phyloP scores from a whole-genome alignment of 2,329 filamentous ascomycete genomes.

The Ophiocordyceps robertsii region DNA sequence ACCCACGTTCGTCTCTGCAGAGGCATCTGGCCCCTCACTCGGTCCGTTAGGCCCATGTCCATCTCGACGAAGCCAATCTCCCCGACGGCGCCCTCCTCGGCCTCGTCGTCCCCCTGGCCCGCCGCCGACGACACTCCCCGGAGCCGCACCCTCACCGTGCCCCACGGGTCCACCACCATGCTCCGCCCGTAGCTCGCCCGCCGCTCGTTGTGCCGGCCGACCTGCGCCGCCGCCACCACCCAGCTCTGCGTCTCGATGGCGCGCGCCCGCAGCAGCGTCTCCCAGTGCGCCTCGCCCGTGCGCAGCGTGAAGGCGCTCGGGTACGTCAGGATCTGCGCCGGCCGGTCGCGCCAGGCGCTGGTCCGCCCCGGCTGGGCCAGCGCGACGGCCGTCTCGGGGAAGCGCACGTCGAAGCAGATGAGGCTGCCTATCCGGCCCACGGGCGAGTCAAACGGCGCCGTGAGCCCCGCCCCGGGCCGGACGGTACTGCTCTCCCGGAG shows the following conservation, averaged over 20 bases:
- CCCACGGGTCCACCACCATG: conserved; percentile 81
- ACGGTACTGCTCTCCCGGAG: conserved; percentile 44
- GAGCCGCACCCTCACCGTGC: conserved; percentile 54
- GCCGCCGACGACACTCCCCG: conserved; percentile 38
- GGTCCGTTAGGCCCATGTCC: conserved; percentile 31
- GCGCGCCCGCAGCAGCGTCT: conserved; percentile 59
- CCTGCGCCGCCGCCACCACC: conserved; percentile 74
- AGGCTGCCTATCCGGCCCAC: conserved; percentile 65
- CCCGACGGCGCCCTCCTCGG: conserved; percentile 25
- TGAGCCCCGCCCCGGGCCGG: conserved; percentile 50
- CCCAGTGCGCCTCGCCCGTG: conserved; percentile 80
- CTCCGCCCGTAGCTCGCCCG: conserved; percentile 75
- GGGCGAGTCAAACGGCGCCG: conserved; percentile 57
- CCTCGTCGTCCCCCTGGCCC: conserved; percentile 12
- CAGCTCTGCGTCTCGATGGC: conserved; percentile 86
- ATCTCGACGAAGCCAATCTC: conserved; percentile 43
- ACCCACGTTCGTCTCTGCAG: conserved; percentile 36
- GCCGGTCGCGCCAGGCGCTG: conserved; percentile 16
- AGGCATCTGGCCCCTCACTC: conserved; percentile 38
- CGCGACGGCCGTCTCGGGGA: conserved; percentile 59
- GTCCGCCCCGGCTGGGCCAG: conserved; percentile 34
- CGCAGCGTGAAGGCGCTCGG: conserved; percentile 83
- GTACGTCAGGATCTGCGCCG: conserved; percentile 68
- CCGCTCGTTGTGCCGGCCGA: conserved; percentile 58
- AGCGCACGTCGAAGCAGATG: conserved; percentile 87